A percentile compares a stretch with the other conserved stretches of the same genome.
Conservation (phyloP, 2,329 filamentous ascomycete genomes). For the Fusarium oligoseptatum region DNA sequence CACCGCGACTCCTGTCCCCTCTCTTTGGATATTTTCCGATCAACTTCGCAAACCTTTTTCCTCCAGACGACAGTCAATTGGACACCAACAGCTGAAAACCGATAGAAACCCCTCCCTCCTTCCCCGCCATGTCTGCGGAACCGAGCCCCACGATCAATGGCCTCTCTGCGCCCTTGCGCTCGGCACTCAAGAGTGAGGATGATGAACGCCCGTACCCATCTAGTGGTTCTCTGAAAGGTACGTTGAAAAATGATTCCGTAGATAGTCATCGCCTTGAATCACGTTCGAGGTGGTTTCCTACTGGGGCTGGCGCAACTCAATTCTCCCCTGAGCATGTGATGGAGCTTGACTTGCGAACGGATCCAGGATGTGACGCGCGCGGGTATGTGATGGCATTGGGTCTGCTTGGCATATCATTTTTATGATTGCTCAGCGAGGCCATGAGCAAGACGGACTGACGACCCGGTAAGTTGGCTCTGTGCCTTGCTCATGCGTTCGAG, state of each 20-base stretch:
- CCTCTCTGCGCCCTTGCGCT: constrained; percentile 52
- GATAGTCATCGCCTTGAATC: neutral
- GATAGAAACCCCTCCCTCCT: constrained; percentile 4
- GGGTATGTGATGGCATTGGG: neutral
- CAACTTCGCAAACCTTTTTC: neutral
- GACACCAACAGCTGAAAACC: neutral
- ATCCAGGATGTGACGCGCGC: constrained; percentile 1
- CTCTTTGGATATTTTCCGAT: constrained; percentile 9
- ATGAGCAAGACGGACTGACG: neutral
- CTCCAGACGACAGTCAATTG: neutral
- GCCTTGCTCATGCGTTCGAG: constrained; percentile 14
- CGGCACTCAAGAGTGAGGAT: constrained; percentile 60
- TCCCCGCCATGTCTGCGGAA: constrained; percentile 46
- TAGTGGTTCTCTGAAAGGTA: constrained; percentile 60
- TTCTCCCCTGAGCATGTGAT: constrained; percentile 12
- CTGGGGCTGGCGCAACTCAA: constrained; percentile 16
- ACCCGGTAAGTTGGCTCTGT: neutral
- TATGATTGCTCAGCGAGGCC: neutral
- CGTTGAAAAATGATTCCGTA: constrained; percentile 37
- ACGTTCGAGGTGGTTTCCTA: neutral
- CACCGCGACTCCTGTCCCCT: constrained; percentile 20
- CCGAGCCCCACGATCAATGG: constrained; percentile 42
- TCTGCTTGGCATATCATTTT: neutral
- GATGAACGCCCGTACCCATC: constrained; percentile 56
- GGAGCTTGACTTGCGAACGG: neutral